phyloP scores from a whole-genome alignment of 2,329 filamentous ascomycete genomes.

The Ceratocystis papillata region DNA sequence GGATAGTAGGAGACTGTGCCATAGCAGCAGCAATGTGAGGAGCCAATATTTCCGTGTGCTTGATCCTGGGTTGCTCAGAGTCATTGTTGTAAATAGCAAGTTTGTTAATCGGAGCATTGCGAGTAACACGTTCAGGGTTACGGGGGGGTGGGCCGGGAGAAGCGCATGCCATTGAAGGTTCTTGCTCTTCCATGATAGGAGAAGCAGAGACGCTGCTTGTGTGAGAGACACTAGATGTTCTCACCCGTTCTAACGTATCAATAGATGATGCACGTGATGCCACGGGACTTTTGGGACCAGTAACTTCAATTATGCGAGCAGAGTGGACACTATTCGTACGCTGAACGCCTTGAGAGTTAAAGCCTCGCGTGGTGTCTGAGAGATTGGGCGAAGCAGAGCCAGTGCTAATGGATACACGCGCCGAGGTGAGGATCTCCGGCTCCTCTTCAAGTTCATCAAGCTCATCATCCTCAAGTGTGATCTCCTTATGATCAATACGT shows the following conservation, averaged over 20 bases:
- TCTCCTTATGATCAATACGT: slow-evolving; percentile 18
- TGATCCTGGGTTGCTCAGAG: slow-evolving; percentile 10
- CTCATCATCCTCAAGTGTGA: slow-evolving; percentile 30
- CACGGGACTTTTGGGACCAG: slow-evolving; percentile 41
- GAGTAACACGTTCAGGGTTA: slow-evolving; percentile 16
- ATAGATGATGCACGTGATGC: slow-evolving; percentile 41
- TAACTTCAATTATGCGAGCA: slow-evolving; percentile 48
- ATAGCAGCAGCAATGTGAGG: slow-evolving; percentile 16
- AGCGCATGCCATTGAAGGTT: slow-evolving; percentile 29
- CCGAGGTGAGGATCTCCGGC: slow-evolving; percentile 47
- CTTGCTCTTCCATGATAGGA: slow-evolving; percentile 38
- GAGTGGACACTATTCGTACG: slow-evolving; percentile 43
- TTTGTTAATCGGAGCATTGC: slow-evolving; percentile 7
- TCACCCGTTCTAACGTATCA: slow-evolving; percentile 37
- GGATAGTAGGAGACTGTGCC: slow-evolving; percentile 23
- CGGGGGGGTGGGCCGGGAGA: slow-evolving; percentile 14
- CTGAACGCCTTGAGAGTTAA: slow-evolving; percentile 32
- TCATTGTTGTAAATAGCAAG: background rate
- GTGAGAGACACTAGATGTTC: slow-evolving; percentile 35
- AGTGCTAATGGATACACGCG: slow-evolving; percentile 42
- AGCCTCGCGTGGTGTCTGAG: slow-evolving; percentile 38
- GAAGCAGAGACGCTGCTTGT: slow-evolving; percentile 24
- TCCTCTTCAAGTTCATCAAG: slow-evolving; percentile 37
- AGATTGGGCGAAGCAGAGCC: slow-evolving; percentile 41
- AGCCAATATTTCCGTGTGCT: slow-evolving; percentile 16